Evolutionary conservation across 2,329 filamentous ascomycete species (phyloP).

Genomic region (Fusarium albidum): DNA sequence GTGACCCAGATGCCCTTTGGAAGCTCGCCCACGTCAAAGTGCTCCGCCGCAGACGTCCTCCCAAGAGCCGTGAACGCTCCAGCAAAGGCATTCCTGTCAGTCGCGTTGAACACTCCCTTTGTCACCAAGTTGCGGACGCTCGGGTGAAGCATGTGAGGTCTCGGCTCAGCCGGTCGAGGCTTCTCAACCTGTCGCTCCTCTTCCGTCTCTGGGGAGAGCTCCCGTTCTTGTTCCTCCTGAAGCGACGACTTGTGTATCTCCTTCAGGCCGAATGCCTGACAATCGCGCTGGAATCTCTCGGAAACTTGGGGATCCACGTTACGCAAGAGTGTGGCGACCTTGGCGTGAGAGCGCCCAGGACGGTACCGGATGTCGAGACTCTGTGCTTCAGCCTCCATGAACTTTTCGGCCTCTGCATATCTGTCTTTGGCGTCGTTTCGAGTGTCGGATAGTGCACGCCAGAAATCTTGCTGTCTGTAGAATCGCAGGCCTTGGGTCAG

Average conservation of each 20-base stretch:
- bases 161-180: slow-evolving; percentile 48
- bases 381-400: slow-evolving; percentile 65
- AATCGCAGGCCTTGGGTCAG: slow-evolving; percentile 65
- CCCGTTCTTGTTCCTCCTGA: slow-evolving; percentile 74
- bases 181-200: slow-evolving; percentile 63
- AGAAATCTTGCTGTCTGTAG: slow-evolving; percentile 51
- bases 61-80: slow-evolving; percentile 28
- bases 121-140: slow-evolving; percentile 44
- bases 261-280: slow-evolving; percentile 19
- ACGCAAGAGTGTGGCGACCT: neutral
- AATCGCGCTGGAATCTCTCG: neutral
- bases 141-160: slow-evolving; percentile 51
- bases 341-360: slow-evolving; percentile 35
- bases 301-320: neutral
- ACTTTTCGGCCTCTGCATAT: slow-evolving; percentile 45
- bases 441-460: slow-evolving; percentile 26
- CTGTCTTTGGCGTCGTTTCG: neutral
- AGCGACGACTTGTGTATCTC: slow-evolving; percentile 43
- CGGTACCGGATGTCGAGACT: slow-evolving; percentile 61
- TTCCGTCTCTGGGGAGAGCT: slow-evolving; percentile 71
- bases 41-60: slow-evolving; percentile 26
- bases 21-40: slow-evolving; percentile 24
- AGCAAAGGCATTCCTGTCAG: neutral
- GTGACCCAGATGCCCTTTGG: slow-evolving; percentile 24
- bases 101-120: slow-evolving; percentile 1